Base-by-base conservation (phyloP, 306 rosid species). In the Lagenaria siceraria region DNA sequence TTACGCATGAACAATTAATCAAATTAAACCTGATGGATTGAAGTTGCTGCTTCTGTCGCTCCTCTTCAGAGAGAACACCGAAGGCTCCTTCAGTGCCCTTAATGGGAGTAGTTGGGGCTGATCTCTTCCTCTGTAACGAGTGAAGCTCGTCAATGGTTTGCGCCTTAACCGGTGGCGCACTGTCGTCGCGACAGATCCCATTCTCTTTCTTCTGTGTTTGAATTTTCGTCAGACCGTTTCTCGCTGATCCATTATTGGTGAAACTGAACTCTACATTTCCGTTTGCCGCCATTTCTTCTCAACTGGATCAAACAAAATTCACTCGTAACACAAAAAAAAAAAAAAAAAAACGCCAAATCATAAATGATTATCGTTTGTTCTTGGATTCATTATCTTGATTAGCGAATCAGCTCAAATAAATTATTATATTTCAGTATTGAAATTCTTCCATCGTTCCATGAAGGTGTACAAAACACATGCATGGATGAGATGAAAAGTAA, bases 131-230 rank as follows among this genome's bases (percentile, higher is more conserved):
- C 88, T 94, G 98, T 19, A 94, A 81, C 27, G 92, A 90, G 71
- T 91, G 98, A 62, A 94, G 93, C 82, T 94, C 97, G 11, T 92
- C 96, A 8, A 94, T 81, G 4, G 97, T 92, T 29, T 89, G 78
- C 49, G 93, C 98, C 61, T 81, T 94, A 71, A 94, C 90, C 0
- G 98, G 79, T 0, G 90, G 80, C 24, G 52, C 84, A 74, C 95
- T 90, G 83, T 90, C 97, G 10, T 94, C 96, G 78, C 90, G 96
- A 79, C 96, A 91, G 22, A 91, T 88, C 24, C 80, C 87, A 10
- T 38, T 68, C 65, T 78, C 54, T 4, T 77, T 81, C 60, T 78
- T 79, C 0, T 76, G 68, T 10, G 94, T 90, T 54, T 89, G 88
- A 78, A 94, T 92, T 82, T 78, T 84, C 25, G 85, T 4, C 77